Conservation (phyloP, 768 basidiomycete genomes). For the Pilatotrama ljubarskyi region DNA sequence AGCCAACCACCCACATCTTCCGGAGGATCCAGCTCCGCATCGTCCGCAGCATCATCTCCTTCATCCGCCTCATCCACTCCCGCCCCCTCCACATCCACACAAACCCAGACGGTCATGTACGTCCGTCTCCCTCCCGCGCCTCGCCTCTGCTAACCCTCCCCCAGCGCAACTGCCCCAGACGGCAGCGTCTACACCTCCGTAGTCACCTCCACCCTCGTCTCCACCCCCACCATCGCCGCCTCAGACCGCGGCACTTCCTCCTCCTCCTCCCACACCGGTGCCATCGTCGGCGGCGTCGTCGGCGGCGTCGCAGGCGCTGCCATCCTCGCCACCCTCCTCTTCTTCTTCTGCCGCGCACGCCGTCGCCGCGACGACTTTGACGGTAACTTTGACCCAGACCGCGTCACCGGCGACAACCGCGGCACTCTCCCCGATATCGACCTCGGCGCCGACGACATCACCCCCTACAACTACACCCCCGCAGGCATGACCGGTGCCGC, state of each 20-base stretch:
- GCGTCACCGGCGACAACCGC: constrained; percentile 33
- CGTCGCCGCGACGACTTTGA: constrained; percentile 44
- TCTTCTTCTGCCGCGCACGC: constrained; percentile 27
- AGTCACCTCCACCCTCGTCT: constrained; percentile 16
- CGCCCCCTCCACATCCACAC: constrained; percentile 5
- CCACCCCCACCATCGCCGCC: constrained; percentile 16
- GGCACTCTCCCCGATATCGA: constrained; percentile 25
- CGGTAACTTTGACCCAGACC: constrained; percentile 52
- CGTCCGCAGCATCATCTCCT: not conserved
- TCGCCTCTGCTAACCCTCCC: not conserved
- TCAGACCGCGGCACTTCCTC: not conserved
- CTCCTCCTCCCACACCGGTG: constrained; percentile 28
- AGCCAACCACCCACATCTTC: not conserved
- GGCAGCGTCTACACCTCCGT: constrained; percentile 24
- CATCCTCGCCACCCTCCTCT: constrained; percentile 27
- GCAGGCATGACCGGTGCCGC: constrained; percentile 13
- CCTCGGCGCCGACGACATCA: constrained; percentile 23
- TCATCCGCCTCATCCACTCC: not conserved
- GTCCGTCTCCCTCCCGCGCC: not conserved
- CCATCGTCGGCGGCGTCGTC: constrained; percentile 34
- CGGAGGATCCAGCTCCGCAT: not conserved
- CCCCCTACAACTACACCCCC: constrained; percentile 27
- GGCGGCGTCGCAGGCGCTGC: constrained; percentile 32
- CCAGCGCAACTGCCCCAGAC: constrained; percentile 24
- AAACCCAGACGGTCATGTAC: constrained; percentile 22